Base-by-base conservation (phyloP, 768 basidiomycete genomes). In the Psilocybe subaeruginosa region DNA sequence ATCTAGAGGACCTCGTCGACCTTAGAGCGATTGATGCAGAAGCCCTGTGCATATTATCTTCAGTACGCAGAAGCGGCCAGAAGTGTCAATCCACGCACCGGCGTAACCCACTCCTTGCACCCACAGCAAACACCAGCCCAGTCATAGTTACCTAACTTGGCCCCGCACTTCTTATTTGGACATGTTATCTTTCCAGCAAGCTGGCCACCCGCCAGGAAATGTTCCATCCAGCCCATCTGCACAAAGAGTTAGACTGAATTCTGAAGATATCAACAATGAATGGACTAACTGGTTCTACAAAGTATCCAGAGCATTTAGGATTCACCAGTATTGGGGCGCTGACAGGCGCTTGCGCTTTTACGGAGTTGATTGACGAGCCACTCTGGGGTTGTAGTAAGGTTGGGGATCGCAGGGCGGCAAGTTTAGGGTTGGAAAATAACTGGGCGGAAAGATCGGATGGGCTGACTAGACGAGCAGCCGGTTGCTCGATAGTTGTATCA, bases 151-250 rank as follows among this genome's bases (percentile, higher is more conserved):
- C 97, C 97, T 16, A 99, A 80, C 77, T 99, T 99, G 27, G 85
- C 88, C 2, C 83, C 82, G 68, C 97, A 99, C 69, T 92, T 95
- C 68, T 88, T 83, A 73, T 96, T 97, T 3, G 97, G 97, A 68
- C 97, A 99, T 0, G 84, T 61, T 66, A 99, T 92, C 81, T 95
- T 97, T 16, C 97, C 97, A 0, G 88, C 84, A 39, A 96, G 77
- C 47, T 87, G 82, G 0, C 95, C 96, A n/a, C 77, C 73, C 37
- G 86, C 81, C 8, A 98, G 77, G 66, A 90, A 84, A 4, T 88
- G 82, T 53, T 94, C 88, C 97, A 99, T 99, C 97, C 97, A 99
- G 69, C 88, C 90, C 86, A 97, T 89, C 95, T 93, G 65, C 0
- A 43, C 9, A 7, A 35, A 19, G 8, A 5, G 31, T 23, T 16